Evolutionary conservation across 176 grass and related monocot species (phyloP), one percentile per base, ranked within the genome.

Genomic region (Zoysia japonica): DNA sequence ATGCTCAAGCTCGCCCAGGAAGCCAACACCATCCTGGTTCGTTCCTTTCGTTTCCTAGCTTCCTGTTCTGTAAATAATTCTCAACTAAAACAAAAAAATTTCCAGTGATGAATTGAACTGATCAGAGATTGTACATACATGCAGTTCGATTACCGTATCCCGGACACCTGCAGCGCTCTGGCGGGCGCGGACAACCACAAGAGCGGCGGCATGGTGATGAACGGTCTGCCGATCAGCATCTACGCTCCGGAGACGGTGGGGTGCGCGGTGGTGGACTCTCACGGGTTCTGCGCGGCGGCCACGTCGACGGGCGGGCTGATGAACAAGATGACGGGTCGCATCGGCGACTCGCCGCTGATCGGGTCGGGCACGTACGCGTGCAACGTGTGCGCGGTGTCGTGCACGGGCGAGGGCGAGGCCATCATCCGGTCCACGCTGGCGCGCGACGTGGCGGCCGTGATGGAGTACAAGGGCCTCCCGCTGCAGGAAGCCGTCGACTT

Each of bases 1-100:
- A 98, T 98, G 95, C 89, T 98, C 12, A 92, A 98, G 83, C 79
- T 98, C 40, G 95, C 95, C 74, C 92, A 94, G 77, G 92, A 98
- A 50, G 87, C 89, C 65, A 94, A 94, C 82, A 84, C 13, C 78
- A 98, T 98, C 72, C 48, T 96, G 90, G 93, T 96, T 13, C 50
- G 70, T 78, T 0, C 4, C 0, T 28, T 28, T 28, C 28, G 28
- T 6, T 12, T 45, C 28, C 0, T 17, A 38, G 44, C 17, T 19
- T 8, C 55, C 28, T 28, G 28, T 28, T 28, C 28, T 28, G 28
- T 28, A 28, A 28, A 28, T 28, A 28, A 28, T 28, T 28, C 28
- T 28, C 28, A 28, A 28, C 28, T 28, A 28, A 28, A 28, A 28
- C 28, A 28, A 28, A 28, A 45, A 45, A 45, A 45, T 45, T 45